Evolutionary conservation across 257 asterid species (phyloP), one percentile per base, ranked within the genome.

Genomic region (Paulownia fortunei): DNA sequence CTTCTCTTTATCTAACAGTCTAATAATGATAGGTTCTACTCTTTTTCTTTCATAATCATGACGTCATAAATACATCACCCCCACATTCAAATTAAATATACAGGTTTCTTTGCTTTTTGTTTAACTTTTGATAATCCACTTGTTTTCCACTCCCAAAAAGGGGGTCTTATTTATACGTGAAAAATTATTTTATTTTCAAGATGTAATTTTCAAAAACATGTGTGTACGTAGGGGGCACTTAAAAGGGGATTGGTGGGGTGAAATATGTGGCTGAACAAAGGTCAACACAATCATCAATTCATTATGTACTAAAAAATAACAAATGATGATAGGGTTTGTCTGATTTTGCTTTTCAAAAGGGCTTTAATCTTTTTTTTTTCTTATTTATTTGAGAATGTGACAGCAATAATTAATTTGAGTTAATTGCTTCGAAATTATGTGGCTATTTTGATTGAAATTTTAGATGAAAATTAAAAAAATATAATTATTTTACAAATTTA

Each of bases 231-330:
- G 52, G 70, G 77, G 62, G 69, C 70, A 52, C 79, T 81, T 19
- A 34, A 70, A 61, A 74, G 64, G 21, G 49, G 30, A 69, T 8
- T 47, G 4, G 63, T 2, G 39, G 73, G 76, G 55, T 23, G 63
- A 26, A 60, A 27, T 76, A 60, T 62, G 85, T 81, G 79, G 86
- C 74, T 52, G 44, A 82, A 65, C 55, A 62, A 59, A 77, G 72
- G 87, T 82, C 88, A 87, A 78, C 77, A 76, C 79, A 80, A 82
- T 84, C 85, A 82, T 84, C 85, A 77, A 71, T 49, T 46, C 81
- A 72, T 84, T 76, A 77, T 80, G 74, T 62, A 79, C 76, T 80
- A 76, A 80, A n/a, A n/a, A 70, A 75, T 81, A 62, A 81, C 58
- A 54, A 69, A 62, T 55, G 59, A 21, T 62, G 71, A 81, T 73